Base-by-base conservation (phyloP, 441 rosid genomes). In the Manihot esculenta region DNA sequence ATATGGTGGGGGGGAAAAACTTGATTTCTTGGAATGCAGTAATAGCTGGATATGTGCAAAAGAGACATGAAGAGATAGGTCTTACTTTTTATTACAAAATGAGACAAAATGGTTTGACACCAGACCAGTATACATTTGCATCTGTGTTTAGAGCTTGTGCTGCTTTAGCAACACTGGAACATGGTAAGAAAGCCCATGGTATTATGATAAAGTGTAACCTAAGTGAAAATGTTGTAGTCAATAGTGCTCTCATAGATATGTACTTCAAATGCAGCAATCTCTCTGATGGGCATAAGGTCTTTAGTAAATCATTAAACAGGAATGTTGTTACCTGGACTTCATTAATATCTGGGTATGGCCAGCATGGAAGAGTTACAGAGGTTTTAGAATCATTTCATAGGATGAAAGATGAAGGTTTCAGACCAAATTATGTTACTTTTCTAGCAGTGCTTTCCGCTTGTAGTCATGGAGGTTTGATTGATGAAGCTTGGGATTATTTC, bases 381-480 rank as follows among this genome's bases (percentile, higher is more conserved):
- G 95, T 92, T 76, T 72, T 94, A 68, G 84, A 85, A 64, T 83
- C 83, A 51, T 91, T 94, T 80, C 66, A 72, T 49, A 77, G 78
- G 84, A 87, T 94, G 97, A 85, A 61, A 75, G 71, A 74, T 56
- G 89, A 87, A 59, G 88, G 92, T 38, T 84, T 85, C 54, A 71
- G 84, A 69, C 95, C 97, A 60, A 86, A 87, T 64, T 83, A 82
- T 59, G 85, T 91, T 72, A 88, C 96, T 3, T 87, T 91, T 74
- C 84, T 91, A 50, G 92, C 90, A 2, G 88, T 87, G 73, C 89
- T 93, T 72, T 87, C 88, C 81, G 93, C 97, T 9, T 91, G 97
- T 76, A 84, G 87, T 76, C 93, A 85, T 81, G 90, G 87, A 76
- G 94, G 98, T 78, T 82, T 89, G 66, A 83, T 90, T 74, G 84